These are phyloP conservation scores for Auriculariales sp. DNA, from an alignment of 768 basidiomycete species.

Conservation along the genomic window DNA sequence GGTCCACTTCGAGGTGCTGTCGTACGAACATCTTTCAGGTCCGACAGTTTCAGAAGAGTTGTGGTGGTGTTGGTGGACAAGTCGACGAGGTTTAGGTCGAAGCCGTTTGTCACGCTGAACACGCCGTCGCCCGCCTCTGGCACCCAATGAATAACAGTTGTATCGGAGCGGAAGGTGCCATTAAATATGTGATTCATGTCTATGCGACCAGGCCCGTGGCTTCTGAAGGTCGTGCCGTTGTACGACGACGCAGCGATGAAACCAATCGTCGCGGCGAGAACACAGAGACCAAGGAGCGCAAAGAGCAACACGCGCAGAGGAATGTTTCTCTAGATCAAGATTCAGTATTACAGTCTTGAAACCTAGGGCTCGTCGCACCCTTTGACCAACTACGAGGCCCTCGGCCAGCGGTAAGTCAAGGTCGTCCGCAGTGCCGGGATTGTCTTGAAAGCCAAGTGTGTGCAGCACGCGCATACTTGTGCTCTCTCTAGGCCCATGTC, in stretches of 20 bases:
- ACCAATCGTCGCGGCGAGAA: slow-evolving; percentile 55
- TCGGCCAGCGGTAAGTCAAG: background rate
- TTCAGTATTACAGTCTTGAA: background rate
- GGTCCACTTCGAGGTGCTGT: slow-evolving; percentile 11
- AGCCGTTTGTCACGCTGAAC: slow-evolving; percentile 48
- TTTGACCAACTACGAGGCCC: background rate
- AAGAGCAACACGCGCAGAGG: slow-evolving; percentile 50
- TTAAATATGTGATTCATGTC: slow-evolving; percentile 89
- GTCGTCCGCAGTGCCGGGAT: background rate
- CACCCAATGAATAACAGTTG: slow-evolving; percentile 61
- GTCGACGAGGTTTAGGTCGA: slow-evolving; percentile 66
- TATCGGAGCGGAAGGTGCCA: slow-evolving; percentile 55
- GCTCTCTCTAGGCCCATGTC: background rate
- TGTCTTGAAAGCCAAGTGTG: background rate
- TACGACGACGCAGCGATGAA: slow-evolving; percentile 66
- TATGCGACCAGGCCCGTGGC: slow-evolving; percentile 42
- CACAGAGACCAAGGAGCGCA: slow-evolving; percentile 42
- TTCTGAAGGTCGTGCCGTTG: slow-evolving; percentile 29
- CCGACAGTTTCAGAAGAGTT: slow-evolving; percentile 38
- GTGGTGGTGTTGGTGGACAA: slow-evolving; percentile 59
- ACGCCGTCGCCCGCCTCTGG: slow-evolving; percentile 95
- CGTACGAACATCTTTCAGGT: slow-evolving; percentile 60
- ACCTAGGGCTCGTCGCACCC: background rate
- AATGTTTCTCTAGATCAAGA: slow-evolving; percentile 10
- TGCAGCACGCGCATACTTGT: slow-evolving; percentile 23